Conservation (phyloP, 257 asterid species). For the Nicotiana undulata region DNA sequence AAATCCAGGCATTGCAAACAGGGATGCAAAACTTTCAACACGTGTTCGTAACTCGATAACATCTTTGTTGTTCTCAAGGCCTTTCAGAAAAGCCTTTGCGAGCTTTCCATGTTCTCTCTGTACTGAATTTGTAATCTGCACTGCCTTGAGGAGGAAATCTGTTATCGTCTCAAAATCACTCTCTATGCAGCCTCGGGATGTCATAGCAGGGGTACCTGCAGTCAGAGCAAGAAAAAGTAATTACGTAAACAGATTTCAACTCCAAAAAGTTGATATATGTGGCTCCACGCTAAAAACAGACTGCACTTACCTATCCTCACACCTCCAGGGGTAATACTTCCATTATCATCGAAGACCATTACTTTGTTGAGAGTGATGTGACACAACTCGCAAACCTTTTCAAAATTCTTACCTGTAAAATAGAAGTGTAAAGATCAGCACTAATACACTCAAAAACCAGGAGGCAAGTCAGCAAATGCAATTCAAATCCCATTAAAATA, state of each 20-base stretch:
- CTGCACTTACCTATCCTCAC: slow-evolving; percentile 68
- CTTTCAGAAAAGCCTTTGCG: slow-evolving; percentile 59
- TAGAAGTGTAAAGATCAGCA: neutral
- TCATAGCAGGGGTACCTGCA: slow-evolving; percentile 88
- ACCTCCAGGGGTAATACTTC: slow-evolving; percentile 71
- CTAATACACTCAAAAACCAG: neutral
- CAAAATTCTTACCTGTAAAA: slow-evolving; percentile 57
- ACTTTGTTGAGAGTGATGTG: slow-evolving; percentile 74
- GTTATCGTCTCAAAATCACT: slow-evolving; percentile 65
- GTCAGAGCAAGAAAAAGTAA: neutral
- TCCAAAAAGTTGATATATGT: neutral
- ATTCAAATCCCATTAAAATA: neutral
- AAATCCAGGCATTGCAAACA: slow-evolving; percentile 88
- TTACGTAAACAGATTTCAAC: neutral
- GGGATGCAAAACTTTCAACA: slow-evolving; percentile 81
- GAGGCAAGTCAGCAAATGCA: neutral
- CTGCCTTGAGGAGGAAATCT: slow-evolving; percentile 65
- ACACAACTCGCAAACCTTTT: slow-evolving; percentile 80
- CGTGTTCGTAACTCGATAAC: slow-evolving; percentile 54
- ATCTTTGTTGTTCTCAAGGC: slow-evolving; percentile 74
- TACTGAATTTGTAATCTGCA: slow-evolving; percentile 50
- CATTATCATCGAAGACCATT: slow-evolving; percentile 65
- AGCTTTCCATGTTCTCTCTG: slow-evolving; percentile 70
- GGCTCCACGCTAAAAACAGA: neutral
- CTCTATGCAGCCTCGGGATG: slow-evolving; percentile 88